A percentile compares a stretch with the other conserved stretches of the same genome.
phyloP scores from a whole-genome alignment of 441 rosid species.

The Raphanus hybrid region DNA sequence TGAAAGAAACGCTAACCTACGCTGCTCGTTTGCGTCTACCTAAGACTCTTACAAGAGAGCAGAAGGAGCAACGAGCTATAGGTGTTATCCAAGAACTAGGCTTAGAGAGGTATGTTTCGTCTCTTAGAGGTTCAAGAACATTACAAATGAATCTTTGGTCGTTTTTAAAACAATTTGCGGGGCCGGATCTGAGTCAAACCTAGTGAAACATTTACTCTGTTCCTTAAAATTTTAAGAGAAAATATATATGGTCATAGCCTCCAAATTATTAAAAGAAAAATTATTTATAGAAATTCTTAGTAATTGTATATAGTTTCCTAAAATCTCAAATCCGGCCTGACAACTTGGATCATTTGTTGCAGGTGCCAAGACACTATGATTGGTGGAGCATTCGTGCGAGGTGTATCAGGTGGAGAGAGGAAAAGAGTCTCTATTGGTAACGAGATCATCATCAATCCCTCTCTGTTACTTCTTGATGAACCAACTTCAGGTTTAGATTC shows the following conservation, averaged over 20 bases:
- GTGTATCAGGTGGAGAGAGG: constrained; percentile 98
- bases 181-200: no score
- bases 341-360: neutral
- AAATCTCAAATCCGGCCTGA: no score
- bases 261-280: no score
- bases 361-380: constrained; percentile 92
- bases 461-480: constrained; percentile 91
- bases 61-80: constrained; percentile 76
- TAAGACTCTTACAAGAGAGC: constrained; percentile 64
- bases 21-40: constrained; percentile 85
- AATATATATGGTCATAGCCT: no score
- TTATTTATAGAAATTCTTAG: no score
- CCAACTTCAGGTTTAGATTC: constrained; percentile 99
- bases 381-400: constrained; percentile 92
- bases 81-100: constrained; percentile 86
- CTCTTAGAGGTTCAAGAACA: no score
- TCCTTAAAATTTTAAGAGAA: no score
- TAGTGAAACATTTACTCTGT: no score
- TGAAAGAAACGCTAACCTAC: constrained; percentile 87
- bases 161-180: no score
- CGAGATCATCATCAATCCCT: constrained; percentile 93
- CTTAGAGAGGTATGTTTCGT: constrained; percentile 57
- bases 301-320: no score
- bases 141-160: no score
- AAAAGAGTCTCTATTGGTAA: constrained; percentile 90